phyloP scores from a whole-genome alignment of 805 yeast genomes.

The Saccharomycopsis schoenii region DNA sequence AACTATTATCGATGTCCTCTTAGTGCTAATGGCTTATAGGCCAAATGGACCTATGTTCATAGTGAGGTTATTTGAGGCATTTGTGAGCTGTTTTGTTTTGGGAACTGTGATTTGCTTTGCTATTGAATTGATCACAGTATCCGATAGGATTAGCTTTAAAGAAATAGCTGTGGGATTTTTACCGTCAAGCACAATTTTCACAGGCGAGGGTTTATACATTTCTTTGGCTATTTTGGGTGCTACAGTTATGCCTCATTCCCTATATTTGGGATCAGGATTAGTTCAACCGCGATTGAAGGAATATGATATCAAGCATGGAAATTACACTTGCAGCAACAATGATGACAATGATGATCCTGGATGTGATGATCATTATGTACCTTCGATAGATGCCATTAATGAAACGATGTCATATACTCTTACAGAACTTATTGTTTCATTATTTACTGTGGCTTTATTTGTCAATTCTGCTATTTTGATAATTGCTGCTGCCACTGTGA shows the following conservation, averaged over 20 bases:
- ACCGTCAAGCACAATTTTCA: slow-evolving; percentile 40
- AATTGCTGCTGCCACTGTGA: slow-evolving; percentile 83
- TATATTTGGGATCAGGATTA: slow-evolving; percentile 76
- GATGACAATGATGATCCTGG: slow-evolving; percentile 22
- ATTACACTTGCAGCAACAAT: slow-evolving; percentile 21
- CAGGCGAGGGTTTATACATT: slow-evolving; percentile 62
- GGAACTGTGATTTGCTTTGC: slow-evolving; percentile 82
- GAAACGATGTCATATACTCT: slow-evolving; percentile 74
- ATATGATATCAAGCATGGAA: slow-evolving; percentile 51
- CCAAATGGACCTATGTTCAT: slow-evolving; percentile 75
- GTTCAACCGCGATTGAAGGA: slow-evolving; percentile 80
- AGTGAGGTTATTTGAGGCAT: slow-evolving; percentile 70
- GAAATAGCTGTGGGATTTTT: slow-evolving; percentile 64
- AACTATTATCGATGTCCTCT: slow-evolving; percentile 76
- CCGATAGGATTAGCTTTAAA: slow-evolving; percentile 38
- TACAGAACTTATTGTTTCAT: slow-evolving; percentile 71
- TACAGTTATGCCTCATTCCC: slow-evolving; percentile 89
- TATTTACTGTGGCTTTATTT: slow-evolving; percentile 83
- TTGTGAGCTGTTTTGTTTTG: slow-evolving; percentile 67
- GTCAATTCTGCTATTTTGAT: slow-evolving; percentile 85
- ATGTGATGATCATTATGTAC: slow-evolving; percentile 43
- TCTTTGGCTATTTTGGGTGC: slow-evolving; percentile 85
- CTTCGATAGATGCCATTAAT: slow-evolving; percentile 70
- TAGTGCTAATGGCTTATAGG: slow-evolving; percentile 79
- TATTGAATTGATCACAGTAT: slow-evolving; percentile 64